Conservation (phyloP, 164 flowering plant genomes). For the Annona squamosa region DNA sequence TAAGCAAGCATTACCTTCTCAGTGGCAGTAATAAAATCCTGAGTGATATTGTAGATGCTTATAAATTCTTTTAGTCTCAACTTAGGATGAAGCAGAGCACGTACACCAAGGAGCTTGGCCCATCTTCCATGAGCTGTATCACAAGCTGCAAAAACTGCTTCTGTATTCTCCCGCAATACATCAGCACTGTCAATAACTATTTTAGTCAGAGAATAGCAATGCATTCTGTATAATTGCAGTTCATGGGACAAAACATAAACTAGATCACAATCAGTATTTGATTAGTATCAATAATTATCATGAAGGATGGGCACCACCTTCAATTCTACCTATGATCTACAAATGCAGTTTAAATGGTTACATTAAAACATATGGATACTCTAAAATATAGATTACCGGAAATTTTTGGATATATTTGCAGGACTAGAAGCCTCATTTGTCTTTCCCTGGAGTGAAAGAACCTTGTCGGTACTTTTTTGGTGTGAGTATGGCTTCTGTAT, state of each 20-base stretch:
- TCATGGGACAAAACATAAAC: neutral
- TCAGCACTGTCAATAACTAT: slow-evolving; percentile 60
- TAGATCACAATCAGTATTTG: neutral
- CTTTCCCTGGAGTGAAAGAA: slow-evolving; percentile 43
- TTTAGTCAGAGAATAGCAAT: neutral
- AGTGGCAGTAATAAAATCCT: slow-evolving; percentile 83
- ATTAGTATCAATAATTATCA: too few species aligned
- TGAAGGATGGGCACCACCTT: too few species aligned
- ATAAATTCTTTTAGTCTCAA: slow-evolving; percentile 83
- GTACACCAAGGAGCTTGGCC: slow-evolving; percentile 98
- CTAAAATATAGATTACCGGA: slow-evolving; percentile 43
- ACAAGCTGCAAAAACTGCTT: slow-evolving; percentile 98
- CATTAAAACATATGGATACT: too few species aligned
- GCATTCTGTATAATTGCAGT: neutral
- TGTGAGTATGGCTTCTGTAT: slow-evolving; percentile 28
- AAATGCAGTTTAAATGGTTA: too few species aligned
- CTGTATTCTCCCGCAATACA: slow-evolving; percentile 91
- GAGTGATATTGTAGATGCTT: slow-evolving; percentile 73
- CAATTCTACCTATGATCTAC: too few species aligned
- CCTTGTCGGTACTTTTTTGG: slow-evolving; percentile 34
- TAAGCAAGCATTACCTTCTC: slow-evolving; percentile 60
- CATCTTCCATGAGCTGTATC: slow-evolving; percentile 99
- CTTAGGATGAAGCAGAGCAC: slow-evolving; percentile 82
- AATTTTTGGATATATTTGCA: slow-evolving; percentile 68
- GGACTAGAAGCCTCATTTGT: slow-evolving; percentile 48